Conservation (phyloP, 192 early-diverging fungal species). For the Coemansia sp. region DNA sequence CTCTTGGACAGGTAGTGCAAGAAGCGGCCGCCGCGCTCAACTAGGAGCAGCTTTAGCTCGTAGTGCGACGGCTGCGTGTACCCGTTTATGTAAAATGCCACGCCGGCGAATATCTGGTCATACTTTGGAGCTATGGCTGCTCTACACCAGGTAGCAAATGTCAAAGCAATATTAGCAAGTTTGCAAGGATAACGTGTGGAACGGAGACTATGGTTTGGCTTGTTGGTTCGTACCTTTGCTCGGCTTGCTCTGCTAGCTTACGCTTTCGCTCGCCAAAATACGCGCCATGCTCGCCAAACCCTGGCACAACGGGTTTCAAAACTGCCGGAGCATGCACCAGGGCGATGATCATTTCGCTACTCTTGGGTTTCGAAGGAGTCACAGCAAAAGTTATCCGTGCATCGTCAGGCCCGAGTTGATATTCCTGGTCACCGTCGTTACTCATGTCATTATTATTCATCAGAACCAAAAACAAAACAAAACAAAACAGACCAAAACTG, state of each 20-base stretch:
- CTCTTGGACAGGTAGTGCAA: constrained; percentile 58
- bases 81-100: constrained; percentile 65
- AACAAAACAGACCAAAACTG: not conserved
- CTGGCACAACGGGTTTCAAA: constrained; percentile 1
- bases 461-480: not conserved
- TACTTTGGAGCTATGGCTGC: constrained; percentile 1
- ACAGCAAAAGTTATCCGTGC: not conserved
- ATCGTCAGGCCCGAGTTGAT: constrained; percentile 6
- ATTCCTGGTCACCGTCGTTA: not conserved
- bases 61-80: constrained; percentile 62
- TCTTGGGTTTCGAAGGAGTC: not conserved
- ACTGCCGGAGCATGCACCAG: not conserved
- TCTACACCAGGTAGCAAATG: not conserved
- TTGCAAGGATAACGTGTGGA: not conserved
- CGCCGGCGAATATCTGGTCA: constrained; percentile 35
- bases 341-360: not conserved
- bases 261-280: constrained; percentile 44
- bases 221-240: not conserved
- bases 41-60: constrained; percentile 54
- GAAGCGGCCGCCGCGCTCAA: constrained; percentile 58
- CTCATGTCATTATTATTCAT: not conserved
- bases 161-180: not conserved
- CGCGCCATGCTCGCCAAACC: constrained; percentile 30
- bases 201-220: not conserved
- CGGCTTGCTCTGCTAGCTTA: constrained; percentile 46